Base-by-base conservation (phyloP, 805 yeast species). In the Saccharomycopsis sp. region DNA sequence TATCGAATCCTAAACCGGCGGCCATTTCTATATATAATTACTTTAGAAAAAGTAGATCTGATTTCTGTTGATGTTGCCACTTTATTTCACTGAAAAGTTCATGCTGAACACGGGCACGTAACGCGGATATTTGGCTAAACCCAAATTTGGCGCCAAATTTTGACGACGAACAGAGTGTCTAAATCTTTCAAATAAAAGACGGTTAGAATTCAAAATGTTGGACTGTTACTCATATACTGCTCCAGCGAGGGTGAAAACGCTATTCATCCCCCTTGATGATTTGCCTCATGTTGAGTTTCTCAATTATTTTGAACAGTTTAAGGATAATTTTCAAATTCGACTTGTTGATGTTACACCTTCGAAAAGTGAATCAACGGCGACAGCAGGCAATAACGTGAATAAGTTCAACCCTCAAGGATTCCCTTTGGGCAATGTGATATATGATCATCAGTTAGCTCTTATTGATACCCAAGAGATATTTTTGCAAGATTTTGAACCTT, bases 1-100 rank as follows among this genome's bases (percentile, higher is more conserved):
- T 89, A 57, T 90, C 97, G 63, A 93, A 90, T 56, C 87, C 81
- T 47, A 90, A 75, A 28, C 98, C n/a, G n/a, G n/a, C n/a, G n/a
- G n/a, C n/a, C n/a, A n/a, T n/a, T n/a, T n/a, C n/a, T n/a, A n/a
- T n/a, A n/a, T n/a, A n/a, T n/a, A n/a, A n/a, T n/a, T n/a, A n/a
- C n/a, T n/a, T n/a, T n/a, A n/a, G n/a, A n/a, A n/a, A n/a, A n/a
- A n/a, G n/a, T n/a, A n/a, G n/a, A n/a, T n/a, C n/a, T n/a, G n/a
- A n/a, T n/a, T n/a, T n/a, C n/a, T n/a, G n/a, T n/a, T n/a, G n/a
- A n/a, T n/a, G n/a, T n/a, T n/a, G n/a, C n/a, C n/a, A n/a, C n/a
- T n/a, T n/a, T n/a, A n/a, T n/a, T n/a, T n/a, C n/a, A n/a, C n/a
- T n/a, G n/a, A n/a, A n/a, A n/a, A n/a, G n/a, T n/a, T n/a, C n/a